Evolutionary conservation across 192 early-diverging fungal genomes (phyloP).

Genomic region (Coemansia sp.): DNA sequence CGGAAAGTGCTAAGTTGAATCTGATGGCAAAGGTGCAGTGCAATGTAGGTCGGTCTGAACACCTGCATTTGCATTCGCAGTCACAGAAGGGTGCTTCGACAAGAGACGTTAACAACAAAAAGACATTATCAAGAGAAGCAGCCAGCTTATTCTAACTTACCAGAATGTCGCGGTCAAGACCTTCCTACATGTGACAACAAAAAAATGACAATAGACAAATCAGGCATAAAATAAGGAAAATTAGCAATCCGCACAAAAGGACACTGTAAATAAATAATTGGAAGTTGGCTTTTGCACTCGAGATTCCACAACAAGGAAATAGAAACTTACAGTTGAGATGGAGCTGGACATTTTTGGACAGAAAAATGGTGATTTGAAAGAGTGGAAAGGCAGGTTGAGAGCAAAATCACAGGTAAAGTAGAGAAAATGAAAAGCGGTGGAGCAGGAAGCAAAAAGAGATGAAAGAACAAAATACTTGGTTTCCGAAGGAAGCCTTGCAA

Average conservation of each 20-base stretch:
- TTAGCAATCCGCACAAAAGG: constrained; percentile 2
- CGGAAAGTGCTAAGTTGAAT: neutral
- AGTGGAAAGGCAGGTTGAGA: constrained; percentile 4
- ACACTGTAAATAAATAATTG: neutral
- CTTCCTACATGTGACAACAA: constrained; percentile 26
- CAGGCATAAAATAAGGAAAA: neutral
- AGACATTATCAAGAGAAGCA: too few species aligned
- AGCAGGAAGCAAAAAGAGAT: constrained; percentile 14
- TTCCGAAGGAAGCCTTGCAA: too few species aligned
- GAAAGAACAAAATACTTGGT: neutral
- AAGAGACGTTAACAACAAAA: too few species aligned
- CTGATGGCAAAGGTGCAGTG: neutral
- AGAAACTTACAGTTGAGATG: constrained; percentile 47
- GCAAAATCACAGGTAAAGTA: constrained; percentile 9
- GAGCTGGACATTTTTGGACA: constrained; percentile 32
- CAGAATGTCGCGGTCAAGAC: constrained; percentile 49
- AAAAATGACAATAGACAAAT: neutral
- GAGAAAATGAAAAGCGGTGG: constrained; percentile 8
- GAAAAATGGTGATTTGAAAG: neutral
- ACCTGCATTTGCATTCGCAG: neutral
- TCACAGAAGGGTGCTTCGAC: neutral
- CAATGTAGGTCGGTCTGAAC: neutral
- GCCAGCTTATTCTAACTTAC: constrained; percentile 24
- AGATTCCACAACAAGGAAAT: neutral
- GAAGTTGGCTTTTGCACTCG: neutral